Conservation (phyloP, 805 yeast genomes). For the Nakazawaea wyomingensis region DNA sequence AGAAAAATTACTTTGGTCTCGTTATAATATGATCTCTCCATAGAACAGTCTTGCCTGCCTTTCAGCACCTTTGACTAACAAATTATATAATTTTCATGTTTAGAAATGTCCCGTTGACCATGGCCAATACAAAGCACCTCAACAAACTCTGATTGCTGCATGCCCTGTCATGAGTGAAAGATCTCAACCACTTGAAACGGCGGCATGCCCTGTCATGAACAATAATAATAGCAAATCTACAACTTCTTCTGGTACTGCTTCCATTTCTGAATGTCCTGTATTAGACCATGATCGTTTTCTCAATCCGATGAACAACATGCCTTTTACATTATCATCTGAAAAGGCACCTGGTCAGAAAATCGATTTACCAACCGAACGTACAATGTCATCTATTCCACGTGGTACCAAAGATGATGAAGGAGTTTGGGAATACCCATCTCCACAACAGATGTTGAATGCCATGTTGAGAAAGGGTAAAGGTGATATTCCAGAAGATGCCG, state of each 20-base stretch:
- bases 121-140: slow-evolving; percentile 11
- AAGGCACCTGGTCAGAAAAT: slow-evolving; percentile 77
- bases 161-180: not conserved
- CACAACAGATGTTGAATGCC: slow-evolving; percentile 98
- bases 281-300: slow-evolving; percentile 30
- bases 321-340: slow-evolving; percentile 57
- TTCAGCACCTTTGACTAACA: not conserved
- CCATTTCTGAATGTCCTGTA: slow-evolving; percentile 33
- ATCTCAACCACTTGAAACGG: slow-evolving; percentile 7
- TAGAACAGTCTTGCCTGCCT: no score
- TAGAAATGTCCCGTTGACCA: slow-evolving; percentile 25
- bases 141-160: not conserved
- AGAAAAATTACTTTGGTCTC: no score
- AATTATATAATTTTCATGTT: no score
- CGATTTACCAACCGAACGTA: slow-evolving; percentile 76
- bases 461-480: slow-evolving; percentile 93
- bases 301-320: slow-evolving; percentile 90
- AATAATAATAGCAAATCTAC: not conserved
- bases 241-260: slow-evolving; percentile 10
- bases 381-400: slow-evolving; percentile 80
- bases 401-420: slow-evolving; percentile 64
- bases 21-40: no score
- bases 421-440: slow-evolving; percentile 98
- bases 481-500: slow-evolving; percentile 91
- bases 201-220: not conserved